A percentile compares a stretch with the other conserved stretches of the same genome.
phyloP scores from a whole-genome alignment of 495 filamentous ascomycete genomes.

The Neurospora sp. region DNA sequence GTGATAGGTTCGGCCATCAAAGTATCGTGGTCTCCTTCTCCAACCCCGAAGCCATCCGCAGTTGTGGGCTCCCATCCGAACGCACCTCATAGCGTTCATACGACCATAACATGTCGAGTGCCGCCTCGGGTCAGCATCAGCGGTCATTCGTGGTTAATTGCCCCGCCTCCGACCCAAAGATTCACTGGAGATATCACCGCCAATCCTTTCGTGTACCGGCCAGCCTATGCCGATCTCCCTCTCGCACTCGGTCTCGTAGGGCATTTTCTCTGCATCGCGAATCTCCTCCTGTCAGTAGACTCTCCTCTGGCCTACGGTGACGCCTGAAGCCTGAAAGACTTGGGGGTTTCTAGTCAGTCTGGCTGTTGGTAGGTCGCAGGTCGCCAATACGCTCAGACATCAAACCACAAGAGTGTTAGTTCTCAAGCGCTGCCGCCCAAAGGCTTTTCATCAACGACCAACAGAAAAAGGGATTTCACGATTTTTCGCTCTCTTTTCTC shows the following conservation, averaged over 20 bases:
- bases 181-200: not conserved
- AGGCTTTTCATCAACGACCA: not conserved
- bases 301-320: not conserved
- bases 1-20: not conserved
- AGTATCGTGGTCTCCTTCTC: not conserved
- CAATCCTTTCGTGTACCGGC: not conserved
- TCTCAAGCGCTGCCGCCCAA: not conserved
- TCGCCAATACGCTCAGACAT: not conserved
- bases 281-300: not conserved
- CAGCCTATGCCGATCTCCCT: not conserved
- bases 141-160: not conserved
- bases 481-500: not conserved
- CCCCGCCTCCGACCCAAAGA: not conserved
- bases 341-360: not conserved
- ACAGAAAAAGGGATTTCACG: not conserved
- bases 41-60: not conserved
- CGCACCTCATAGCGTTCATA: not conserved
- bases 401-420: not conserved
- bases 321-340: not conserved
- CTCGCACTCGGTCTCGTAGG: not conserved
- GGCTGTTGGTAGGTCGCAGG: not conserved
- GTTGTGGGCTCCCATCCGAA: not conserved
- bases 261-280: not conserved
- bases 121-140: not conserved
- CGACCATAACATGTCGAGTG: not conserved